Base-by-base conservation (phyloP, 179 eudicot species). In the Actinidia polygama region DNA sequence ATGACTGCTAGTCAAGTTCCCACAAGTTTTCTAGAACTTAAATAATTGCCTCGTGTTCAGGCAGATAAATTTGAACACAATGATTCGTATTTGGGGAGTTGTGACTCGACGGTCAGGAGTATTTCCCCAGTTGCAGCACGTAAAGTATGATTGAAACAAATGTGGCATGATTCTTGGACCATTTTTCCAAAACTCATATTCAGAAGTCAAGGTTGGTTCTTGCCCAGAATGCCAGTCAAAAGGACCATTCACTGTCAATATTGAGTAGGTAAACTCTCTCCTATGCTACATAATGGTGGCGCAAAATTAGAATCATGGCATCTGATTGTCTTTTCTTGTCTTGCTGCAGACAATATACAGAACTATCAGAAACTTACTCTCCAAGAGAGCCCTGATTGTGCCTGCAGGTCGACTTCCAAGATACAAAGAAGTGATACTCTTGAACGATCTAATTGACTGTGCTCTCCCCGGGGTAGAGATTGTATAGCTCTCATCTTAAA, bases 391-490 rank as follows among this genome's bases (percentile, higher is more conserved):
- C 99, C 99, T 0, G 97, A 94, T 96, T 81, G 99, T 96, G 53
- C 99, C 98, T 75, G 92, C 98, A 79, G 99, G 98, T 40, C 90
- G 98, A 72, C 96, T 96, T 84, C 99, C 99, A 81, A 90, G 99
- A 92, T 93, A 91, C 85, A 94, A 96, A 88, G 99, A 96, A 91
- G 98, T 94, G 84, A 96, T 96, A 83, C 89, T 96, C 72, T 85
- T 96, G 89, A 96, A 96, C 84, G 98, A 96, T 87, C 89, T 94
- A 75, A 96, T 96, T 71, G 99, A 94, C 80, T 94, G 98, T 90
- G 98, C 99, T 79, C 94, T 98, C 24, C 99, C 98, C 54, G 99
- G 99, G 70, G 99, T 94, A 86, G 99, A 94, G 91, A 96, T 96
- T 77, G 99, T 96, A 92, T 59, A 81, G 78, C 62, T 82, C 85